phyloP scores from a whole-genome alignment of 2,329 filamentous ascomycete genomes.

The Leptographium wingfieldii region DNA sequence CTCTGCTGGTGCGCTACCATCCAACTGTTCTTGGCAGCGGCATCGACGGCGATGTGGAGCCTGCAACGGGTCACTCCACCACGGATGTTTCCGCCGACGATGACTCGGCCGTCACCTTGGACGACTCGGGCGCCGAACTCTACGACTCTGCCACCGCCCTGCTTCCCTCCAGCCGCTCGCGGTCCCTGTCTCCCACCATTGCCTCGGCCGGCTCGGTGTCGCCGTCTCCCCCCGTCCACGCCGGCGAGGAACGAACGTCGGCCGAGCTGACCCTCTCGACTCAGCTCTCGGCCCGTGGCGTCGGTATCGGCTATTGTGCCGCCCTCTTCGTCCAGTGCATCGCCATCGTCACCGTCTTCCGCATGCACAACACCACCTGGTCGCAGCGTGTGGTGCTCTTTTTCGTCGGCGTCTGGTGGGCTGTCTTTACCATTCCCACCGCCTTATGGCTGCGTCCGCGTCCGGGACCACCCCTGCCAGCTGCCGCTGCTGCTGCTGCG shows the following conservation, averaged over 20 bases:
- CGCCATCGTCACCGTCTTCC: constrained; percentile 63
- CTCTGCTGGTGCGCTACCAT: constrained; percentile 79
- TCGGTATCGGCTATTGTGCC: constrained; percentile 86
- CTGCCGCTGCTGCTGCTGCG: constrained; percentile 4
- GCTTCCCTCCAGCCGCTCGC: constrained; percentile 18
- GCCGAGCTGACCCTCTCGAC: constrained; percentile 71
- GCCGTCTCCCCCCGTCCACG: not conserved
- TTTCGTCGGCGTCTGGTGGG: constrained; percentile 85
- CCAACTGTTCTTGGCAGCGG: constrained; percentile 28
- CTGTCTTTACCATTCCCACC: constrained; percentile 76
- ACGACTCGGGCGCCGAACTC: not conserved
- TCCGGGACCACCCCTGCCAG: constrained; percentile 68
- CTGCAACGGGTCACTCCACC: not conserved
- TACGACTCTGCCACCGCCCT: constrained; percentile 30
- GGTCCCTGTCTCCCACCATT: not conserved
- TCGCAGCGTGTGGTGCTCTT: constrained; percentile 79
- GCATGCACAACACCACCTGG: constrained; percentile 65
- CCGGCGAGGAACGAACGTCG: constrained; percentile 38
- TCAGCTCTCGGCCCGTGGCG: constrained; percentile 80
- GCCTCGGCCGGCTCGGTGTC: not conserved
- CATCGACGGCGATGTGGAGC: constrained; percentile 1
- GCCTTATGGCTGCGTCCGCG: constrained; percentile 78
- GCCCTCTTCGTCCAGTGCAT: constrained; percentile 74
- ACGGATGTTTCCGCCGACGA: constrained; percentile 15
- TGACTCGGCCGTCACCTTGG: not conserved